These are phyloP conservation scores for Acacia acuminata DNA, from an alignment of 306 rosid species.

Conservation along the genomic window DNA sequence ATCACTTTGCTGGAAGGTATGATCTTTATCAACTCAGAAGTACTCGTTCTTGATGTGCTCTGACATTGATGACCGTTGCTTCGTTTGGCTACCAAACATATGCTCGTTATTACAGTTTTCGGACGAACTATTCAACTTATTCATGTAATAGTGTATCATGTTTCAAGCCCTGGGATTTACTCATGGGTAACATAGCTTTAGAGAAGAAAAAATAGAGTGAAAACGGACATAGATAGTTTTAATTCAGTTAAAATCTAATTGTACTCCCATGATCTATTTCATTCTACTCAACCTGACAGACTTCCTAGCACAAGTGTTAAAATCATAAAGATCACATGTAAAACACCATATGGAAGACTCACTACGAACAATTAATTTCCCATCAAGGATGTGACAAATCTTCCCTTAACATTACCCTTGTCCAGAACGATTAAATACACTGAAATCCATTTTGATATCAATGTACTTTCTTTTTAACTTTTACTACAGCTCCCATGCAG, in stretches of 20 bases:
- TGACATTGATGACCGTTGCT: neutral
- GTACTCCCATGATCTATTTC: neutral
- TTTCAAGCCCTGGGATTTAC: neutral
- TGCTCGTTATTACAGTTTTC: neutral
- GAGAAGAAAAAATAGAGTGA: neutral
- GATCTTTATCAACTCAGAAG: neutral
- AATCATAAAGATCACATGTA: neutral
- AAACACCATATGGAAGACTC: neutral
- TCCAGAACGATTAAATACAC: neutral
- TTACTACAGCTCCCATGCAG: neutral
- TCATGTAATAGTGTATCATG: neutral
- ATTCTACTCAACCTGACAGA: neutral
- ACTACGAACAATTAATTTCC: neutral
- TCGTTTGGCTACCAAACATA: neutral
- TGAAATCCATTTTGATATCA: neutral
- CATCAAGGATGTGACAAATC: neutral
- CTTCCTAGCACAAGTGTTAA: neutral
- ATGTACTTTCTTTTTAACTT: neutral
- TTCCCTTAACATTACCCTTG: neutral
- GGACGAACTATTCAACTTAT: neutral
- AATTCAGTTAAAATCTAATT: neutral
- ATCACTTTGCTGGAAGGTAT: conserved; percentile 95
- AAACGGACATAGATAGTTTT: neutral
- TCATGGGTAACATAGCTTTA: neutral
- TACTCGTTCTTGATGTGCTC: conserved; percentile 4